Evolutionary conservation across 805 yeast genomes (phyloP).

Genomic region (Metschnikowia drakensbergensis): DNA sequence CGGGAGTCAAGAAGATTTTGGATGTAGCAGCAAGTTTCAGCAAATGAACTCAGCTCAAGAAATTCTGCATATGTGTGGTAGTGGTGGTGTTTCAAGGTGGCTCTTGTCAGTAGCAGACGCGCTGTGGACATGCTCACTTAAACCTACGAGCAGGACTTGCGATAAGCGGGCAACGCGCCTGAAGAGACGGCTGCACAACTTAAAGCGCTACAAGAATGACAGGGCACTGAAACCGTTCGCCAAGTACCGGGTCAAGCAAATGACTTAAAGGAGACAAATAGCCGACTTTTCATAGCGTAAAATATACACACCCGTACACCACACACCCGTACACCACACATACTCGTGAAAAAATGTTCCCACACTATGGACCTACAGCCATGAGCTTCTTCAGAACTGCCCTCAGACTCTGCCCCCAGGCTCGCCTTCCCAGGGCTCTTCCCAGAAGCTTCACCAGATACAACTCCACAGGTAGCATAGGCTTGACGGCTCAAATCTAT

Average conservation of each 20-base stretch:
- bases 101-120: constrained; percentile 1
- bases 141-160: not conserved
- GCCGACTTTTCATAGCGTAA: too few relatives aligned
- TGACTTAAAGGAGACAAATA: too few relatives aligned
- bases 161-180: not conserved
- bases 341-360: constrained; percentile 6
- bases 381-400: constrained; percentile 15
- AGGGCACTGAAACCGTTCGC: too few relatives aligned
- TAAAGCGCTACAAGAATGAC: too few relatives aligned
- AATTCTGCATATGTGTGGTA: not conserved
- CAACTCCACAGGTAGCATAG: constrained; percentile 10
- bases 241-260: too few relatives aligned
- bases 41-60: not conserved
- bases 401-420: constrained; percentile 6
- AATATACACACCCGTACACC: not conserved
- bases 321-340: not conserved
- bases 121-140: not conserved
- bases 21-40: not conserved
- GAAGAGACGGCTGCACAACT: not conserved
- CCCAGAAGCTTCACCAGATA: constrained; percentile 2
- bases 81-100: not conserved
- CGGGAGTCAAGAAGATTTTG: not conserved
- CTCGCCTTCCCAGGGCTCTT: not conserved
- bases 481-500: constrained; percentile 34
- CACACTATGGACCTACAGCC: not conserved